Base-by-base conservation (phyloP, 2,329 filamentous ascomycete genomes). In the Alternaria sp. region DNA sequence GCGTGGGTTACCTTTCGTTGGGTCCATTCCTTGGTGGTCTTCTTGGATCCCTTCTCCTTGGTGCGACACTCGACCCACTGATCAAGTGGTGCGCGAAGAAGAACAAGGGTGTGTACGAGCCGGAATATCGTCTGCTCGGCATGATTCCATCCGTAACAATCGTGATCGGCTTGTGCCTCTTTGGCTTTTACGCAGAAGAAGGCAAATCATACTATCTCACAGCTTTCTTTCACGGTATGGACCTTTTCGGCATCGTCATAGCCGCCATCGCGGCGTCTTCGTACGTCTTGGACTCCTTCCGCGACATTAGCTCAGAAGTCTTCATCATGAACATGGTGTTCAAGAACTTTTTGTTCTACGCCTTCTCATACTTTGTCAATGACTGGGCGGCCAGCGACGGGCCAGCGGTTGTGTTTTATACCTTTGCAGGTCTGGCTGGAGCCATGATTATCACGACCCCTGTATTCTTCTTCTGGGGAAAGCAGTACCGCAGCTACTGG, bases 71-170 rank as follows among this genome's bases (percentile, higher is more conserved):
- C 9, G 81, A 83, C 60, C 78, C 78, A 5, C 55, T 81, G 4
- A 79, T 80, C 57, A 76, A 73, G 44, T 83, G 77, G 73, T 80
- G 85, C 59, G 82, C 84, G 5, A 82, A 81, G 69, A 81, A 78
- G 64, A 87, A 86, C 70, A 77, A 75, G 19, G 85, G 85, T n/a
- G 76, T 86, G 51, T 87, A 86, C 72, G 85, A 87, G 69, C 85
- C 85, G 6, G 85, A 87, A 68, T 86, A 86, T 67, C 81, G 85
- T 10, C 77, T 85, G 9, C 75, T 83, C 6, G 65, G 57, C 26
- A 69, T 71, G 67, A 68, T 80, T 4, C 74, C 77, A 13, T 71
- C 75, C 1, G 66, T 82, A 4, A 49, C 77, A 1, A 72, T 76
- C 6, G 78, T 79, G 10, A 71, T 79, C 15, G 79, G 80, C 19